These are phyloP conservation scores for Floccularia luteovirens DNA, from an alignment of 768 basidiomycete genomes.

Conservation along the genomic window DNA sequence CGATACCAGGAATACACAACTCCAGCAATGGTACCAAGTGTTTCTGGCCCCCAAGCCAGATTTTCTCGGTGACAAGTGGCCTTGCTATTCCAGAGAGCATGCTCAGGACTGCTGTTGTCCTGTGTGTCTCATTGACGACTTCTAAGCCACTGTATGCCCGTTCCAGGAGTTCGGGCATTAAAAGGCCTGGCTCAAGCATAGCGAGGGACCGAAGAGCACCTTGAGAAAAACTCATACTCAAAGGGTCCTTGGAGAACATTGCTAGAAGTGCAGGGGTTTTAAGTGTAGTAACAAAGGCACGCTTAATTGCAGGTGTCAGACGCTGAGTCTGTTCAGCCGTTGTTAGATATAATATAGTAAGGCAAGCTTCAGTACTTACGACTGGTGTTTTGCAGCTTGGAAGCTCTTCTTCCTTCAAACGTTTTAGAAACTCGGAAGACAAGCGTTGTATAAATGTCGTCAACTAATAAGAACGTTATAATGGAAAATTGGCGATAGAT, in stretches of 20 bases:
- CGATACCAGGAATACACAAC: slow-evolving; percentile 86
- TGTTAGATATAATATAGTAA: neutral
- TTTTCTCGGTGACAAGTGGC: slow-evolving; percentile 65
- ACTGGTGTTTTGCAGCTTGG: slow-evolving; percentile 72
- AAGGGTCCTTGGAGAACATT: slow-evolving; percentile 83
- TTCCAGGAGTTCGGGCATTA: slow-evolving; percentile 90
- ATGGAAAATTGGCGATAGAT: neutral
- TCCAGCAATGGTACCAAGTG: slow-evolving; percentile 85
- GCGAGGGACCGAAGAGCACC: slow-evolving; percentile 72
- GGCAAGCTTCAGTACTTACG: slow-evolving; percentile 25
- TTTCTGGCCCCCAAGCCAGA: slow-evolving; percentile 85
- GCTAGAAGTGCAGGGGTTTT: slow-evolving; percentile 84
- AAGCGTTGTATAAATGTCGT: slow-evolving; percentile 69
- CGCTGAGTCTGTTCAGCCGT: slow-evolving; percentile 47
- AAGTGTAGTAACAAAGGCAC: slow-evolving; percentile 72
- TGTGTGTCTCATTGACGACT: slow-evolving; percentile 89
- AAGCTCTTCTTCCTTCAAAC: slow-evolving; percentile 74
- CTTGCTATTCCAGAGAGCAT: slow-evolving; percentile 73
- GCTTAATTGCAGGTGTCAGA: slow-evolving; percentile 74
- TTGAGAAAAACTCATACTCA: slow-evolving; percentile 78
- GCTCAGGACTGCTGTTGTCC: slow-evolving; percentile 86
- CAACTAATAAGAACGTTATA: slow-evolving; percentile 28
- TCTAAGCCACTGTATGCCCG: slow-evolving; percentile 90
- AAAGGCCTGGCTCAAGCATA: slow-evolving; percentile 70
- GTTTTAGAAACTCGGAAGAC: slow-evolving; percentile 69